A percentile compares a stretch with the other conserved stretches of the same genome.
phyloP scores from a whole-genome alignment of 495 filamentous ascomycete species.

The Podospora sp. region DNA sequence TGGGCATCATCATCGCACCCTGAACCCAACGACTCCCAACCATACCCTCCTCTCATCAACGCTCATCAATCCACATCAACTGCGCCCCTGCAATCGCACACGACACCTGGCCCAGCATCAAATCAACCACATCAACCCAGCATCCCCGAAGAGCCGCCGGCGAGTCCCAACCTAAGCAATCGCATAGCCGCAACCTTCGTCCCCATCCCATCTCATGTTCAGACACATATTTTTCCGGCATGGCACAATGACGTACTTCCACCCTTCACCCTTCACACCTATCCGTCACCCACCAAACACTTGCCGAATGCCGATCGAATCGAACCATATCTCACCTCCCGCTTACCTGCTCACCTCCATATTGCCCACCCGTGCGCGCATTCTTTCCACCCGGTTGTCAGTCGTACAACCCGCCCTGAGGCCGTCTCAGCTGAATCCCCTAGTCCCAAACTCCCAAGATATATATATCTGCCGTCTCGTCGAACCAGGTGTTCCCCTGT shows the following conservation, averaged over 20 bases:
- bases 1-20: too few species aligned
- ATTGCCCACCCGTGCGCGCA: background rate
- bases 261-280: background rate
- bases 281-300: background rate
- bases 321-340: background rate
- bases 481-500: background rate
- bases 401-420: background rate
- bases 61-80: too few species aligned
- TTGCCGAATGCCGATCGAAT: background rate
- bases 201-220: background rate
- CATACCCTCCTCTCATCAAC: too few species aligned
- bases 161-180: background rate
- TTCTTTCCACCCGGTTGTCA: background rate
- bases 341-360: background rate
- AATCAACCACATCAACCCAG: background rate
- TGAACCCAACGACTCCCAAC: too few species aligned
- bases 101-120: too few species aligned
- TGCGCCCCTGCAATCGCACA: too few species aligned
- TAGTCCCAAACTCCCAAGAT: background rate
- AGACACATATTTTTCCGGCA: slow-evolving; percentile 9
- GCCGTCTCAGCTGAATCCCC: background rate
- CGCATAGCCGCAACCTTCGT: background rate
- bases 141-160: background rate
- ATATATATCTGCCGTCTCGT: background rate
- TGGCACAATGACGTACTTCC: background rate